A percentile compares a stretch with the other conserved stretches of the same genome.
Evolutionary conservation across 768 basidiomycete genomes (phyloP).

Genomic region (Chalciporus piperatus): DNA sequence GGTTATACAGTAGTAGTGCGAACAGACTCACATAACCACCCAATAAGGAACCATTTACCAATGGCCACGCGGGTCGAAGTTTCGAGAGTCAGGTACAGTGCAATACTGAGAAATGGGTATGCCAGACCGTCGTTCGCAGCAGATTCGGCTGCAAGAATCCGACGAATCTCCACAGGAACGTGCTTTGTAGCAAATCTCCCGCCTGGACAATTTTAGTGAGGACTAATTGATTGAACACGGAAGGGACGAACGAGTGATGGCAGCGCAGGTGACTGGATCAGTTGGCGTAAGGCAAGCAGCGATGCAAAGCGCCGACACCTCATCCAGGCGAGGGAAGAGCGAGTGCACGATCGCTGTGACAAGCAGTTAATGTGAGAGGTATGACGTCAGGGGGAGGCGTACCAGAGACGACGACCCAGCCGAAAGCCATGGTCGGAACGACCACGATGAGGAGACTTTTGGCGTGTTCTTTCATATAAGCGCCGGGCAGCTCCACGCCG

Average conservation of each 20-base stretch:
- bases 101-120: conserved; percentile 85
- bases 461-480: conserved; percentile 80
- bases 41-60: conserved; percentile 82
- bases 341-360: conserved; percentile 59
- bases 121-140: conserved; percentile 96
- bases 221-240: background rate
- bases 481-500: conserved; percentile 86
- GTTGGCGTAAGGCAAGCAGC: conserved; percentile 92
- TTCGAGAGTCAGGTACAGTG: conserved; percentile 83
- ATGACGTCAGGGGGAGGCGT: conserved; percentile 12
- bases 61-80: conserved; percentile 59
- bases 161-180: conserved; percentile 74
- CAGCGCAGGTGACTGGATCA: conserved; percentile 90
- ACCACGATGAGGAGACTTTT: conserved; percentile 68
- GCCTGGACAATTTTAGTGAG: conserved; percentile 37
- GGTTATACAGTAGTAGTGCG: background rate
- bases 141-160: conserved; percentile 82
- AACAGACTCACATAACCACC: conserved; percentile 60
- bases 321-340: conserved; percentile 70
- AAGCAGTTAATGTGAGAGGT: background rate
- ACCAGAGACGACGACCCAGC: conserved; percentile 79
- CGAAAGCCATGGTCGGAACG: conserved; percentile 81
- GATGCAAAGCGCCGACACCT: conserved; percentile 77
- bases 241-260: conserved; percentile 57
- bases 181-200: conserved; percentile 68